phyloP scores from a whole-genome alignment of 2,329 filamentous ascomycete species.

The Balansia obtecta region DNA sequence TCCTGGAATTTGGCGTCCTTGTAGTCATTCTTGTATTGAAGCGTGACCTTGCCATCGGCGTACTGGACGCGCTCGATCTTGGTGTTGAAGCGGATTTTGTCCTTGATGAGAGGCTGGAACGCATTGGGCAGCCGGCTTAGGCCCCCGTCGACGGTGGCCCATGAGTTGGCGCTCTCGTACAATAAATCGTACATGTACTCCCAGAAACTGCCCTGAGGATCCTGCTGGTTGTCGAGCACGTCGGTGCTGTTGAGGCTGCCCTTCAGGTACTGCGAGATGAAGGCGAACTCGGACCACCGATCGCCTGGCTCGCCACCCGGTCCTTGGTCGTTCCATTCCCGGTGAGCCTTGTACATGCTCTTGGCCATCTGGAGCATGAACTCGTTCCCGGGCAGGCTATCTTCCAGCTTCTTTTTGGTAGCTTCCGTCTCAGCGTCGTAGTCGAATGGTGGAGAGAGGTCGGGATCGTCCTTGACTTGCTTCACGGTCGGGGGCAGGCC shows the following conservation, averaged over 20 bases:
- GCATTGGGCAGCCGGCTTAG: conserved; percentile 32
- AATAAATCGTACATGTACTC: conserved; percentile 19
- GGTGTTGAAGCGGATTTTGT: conserved; percentile 41
- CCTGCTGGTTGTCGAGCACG: conserved; percentile 17
- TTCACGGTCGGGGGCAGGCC: conserved; percentile 40
- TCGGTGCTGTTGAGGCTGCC: conserved; percentile 42
- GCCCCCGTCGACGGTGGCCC: conserved; percentile 5
- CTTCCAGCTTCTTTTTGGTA: conserved; percentile 24
- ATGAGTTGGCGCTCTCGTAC: conserved; percentile 14
- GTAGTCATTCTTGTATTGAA: conserved; percentile 41
- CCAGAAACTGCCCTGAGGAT: conserved; percentile 31
- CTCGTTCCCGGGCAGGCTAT: conserved; percentile 21
- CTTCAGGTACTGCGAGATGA: conserved; percentile 45
- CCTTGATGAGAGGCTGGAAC: conserved; percentile 48
- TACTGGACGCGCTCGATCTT: conserved; percentile 45
- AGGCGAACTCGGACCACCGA: conserved; percentile 52
- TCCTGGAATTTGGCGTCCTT: conserved; percentile 27
- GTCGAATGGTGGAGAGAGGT: conserved; percentile 18
- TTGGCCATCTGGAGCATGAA: conserved; percentile 25
- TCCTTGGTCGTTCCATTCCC: conserved; percentile 23
- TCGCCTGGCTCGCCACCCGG: conserved; percentile 37
- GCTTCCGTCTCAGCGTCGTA: conserved; percentile 18
- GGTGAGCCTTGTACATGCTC: conserved; percentile 33
- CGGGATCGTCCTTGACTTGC: conserved; percentile 33
- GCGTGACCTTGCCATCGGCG: conserved; percentile 39